A percentile compares a stretch with the other conserved stretches of the same genome.
Conservation (phyloP, 805 yeast genomes). For the Kodamaea hsintzibuensis region DNA sequence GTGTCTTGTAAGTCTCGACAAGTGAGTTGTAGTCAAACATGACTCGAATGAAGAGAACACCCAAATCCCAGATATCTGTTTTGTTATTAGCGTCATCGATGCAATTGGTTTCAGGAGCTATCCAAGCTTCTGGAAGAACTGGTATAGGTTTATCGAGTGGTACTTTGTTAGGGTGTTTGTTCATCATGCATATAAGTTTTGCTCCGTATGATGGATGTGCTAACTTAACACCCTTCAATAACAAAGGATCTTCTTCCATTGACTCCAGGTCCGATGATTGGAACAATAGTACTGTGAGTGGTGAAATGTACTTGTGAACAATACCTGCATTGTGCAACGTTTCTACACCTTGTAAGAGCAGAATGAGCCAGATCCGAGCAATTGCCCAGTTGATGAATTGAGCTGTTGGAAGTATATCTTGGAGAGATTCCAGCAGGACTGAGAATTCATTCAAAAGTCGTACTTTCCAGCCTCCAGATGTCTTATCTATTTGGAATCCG, state of each 20-base stretch:
- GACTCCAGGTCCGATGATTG: neutral
- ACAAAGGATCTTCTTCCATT: slow-evolving; percentile 5
- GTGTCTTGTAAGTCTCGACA: slow-evolving; percentile 56
- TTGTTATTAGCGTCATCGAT: slow-evolving; percentile 60
- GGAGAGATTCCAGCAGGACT: slow-evolving; percentile 52
- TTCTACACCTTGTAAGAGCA: slow-evolving; percentile 82
- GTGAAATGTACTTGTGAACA: slow-evolving; percentile 66
- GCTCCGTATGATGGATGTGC: slow-evolving; percentile 55
- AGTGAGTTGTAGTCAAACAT: slow-evolving; percentile 55
- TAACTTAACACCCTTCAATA: slow-evolving; percentile 52
- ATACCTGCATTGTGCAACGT: slow-evolving; percentile 82
- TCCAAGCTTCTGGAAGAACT: slow-evolving; percentile 52
- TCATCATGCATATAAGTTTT: slow-evolving; percentile 28
- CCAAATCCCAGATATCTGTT: slow-evolving; percentile 93
- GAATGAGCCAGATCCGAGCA: slow-evolving; percentile 87
- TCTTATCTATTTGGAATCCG: slow-evolving; percentile 72
- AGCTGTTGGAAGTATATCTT: slow-evolving; percentile 66
- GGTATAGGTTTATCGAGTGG: neutral
- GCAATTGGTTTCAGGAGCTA: slow-evolving; percentile 70
- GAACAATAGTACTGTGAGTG: slow-evolving; percentile 48
- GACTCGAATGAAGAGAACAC: slow-evolving; percentile 59
- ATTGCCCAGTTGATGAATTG: slow-evolving; percentile 67
- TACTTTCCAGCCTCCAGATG: slow-evolving; percentile 58
- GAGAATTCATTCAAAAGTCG: slow-evolving; percentile 68
- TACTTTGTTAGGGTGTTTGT: slow-evolving; percentile 20